Evolutionary conservation across 306 rosid species (phyloP), one percentile per base, ranked within the genome.

Genomic region (Gleditsia sinensis): DNA sequence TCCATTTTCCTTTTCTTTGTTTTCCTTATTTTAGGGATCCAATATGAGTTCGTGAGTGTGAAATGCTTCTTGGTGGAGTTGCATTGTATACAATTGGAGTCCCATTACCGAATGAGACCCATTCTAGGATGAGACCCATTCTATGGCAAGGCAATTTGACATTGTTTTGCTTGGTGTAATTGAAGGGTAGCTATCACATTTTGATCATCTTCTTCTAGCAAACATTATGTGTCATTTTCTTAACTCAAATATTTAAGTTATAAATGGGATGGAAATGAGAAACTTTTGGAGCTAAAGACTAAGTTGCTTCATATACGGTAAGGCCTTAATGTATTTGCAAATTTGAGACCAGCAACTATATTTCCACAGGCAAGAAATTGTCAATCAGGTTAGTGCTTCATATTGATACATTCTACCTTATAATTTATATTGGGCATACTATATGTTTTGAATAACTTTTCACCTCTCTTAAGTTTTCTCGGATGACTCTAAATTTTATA

Each of bases 241-340:
- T 67, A 24, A 4, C 54, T 60, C 33, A 9, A 32, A n/a, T n/a
- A n/a, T n/a, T 45, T 14, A 17, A 92, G 97, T 66, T 92, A 90
- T 76, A 85, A 88, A 74, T 92, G 62, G n/a, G n/a, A n/a, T n/a
- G n/a, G n/a, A n/a, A n/a, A n/a, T n/a, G n/a, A n/a, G n/a, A n/a
- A n/a, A n/a, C 92, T 80, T 69, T 71, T 90, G 83, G 90, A 90
- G 88, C 98, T 94, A 8, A 96, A 92, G 79, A 92, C 98, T 17
- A 92, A 92, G 45, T 76, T 92, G 65, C n/a, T n/a, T n/a, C n/a
- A n/a, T n/a, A n/a, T n/a, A n/a, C n/a, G n/a, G n/a, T n/a, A n/a
- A n/a, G n/a, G n/a, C n/a, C n/a, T n/a, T n/a, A n/a, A n/a, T n/a
- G n/a, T n/a, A n/a, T n/a, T n/a, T n/a, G n/a, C n/a, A n/a, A n/a